Base-by-base conservation (phyloP, 129 eudicot genomes). In the Chrysanthemum lavandulifolium region DNA sequence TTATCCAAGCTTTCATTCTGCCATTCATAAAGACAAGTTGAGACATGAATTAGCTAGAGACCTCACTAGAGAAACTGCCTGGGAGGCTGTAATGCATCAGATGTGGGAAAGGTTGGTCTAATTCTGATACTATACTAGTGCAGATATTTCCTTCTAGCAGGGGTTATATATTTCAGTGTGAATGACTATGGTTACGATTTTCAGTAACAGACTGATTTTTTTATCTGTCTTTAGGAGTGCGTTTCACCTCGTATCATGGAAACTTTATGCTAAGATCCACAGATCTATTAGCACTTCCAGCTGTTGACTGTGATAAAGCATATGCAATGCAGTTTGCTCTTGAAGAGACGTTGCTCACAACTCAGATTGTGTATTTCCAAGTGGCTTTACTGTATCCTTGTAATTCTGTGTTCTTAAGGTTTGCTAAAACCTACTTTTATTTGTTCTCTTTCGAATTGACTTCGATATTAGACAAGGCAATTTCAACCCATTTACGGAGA, bases 291-390 rank as follows among this genome's bases (percentile, higher is more conserved):
- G 99, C 99, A 16, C 99, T 95, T 78, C 99, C 99, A 73, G 99
- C 99, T 55, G 96, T 86, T 54, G 99, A 95, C 86, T 95, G 99
- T 82, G 99, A 95, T 79, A 95, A 95, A 81, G 99, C 99, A 69
- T 90, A 82, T 80, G 96, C 99, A 64, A 92, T 89, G 86, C 99
- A 90, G 82, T 85, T 95, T 77, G 88, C 85, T 73, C 96, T 95
- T 77, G 99, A 95, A 80, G 99, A 95, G 73, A 88, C 99, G 4
- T 75, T 86, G 53, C 86, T 95, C 77, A 90, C 99, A 31, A 84
- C 96, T 47, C 96, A 76, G 78, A 85, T 87, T 49, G 96, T 95
- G 59, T 91, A 90, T 75, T 95, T 95, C 74, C 99, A 95, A 84
- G 94, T 86, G 76, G 99, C 99, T 49, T 83, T 95, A 69, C 73